Base-by-base conservation (phyloP, 106 monocot species). In the Ottelia alismoides region DNA sequence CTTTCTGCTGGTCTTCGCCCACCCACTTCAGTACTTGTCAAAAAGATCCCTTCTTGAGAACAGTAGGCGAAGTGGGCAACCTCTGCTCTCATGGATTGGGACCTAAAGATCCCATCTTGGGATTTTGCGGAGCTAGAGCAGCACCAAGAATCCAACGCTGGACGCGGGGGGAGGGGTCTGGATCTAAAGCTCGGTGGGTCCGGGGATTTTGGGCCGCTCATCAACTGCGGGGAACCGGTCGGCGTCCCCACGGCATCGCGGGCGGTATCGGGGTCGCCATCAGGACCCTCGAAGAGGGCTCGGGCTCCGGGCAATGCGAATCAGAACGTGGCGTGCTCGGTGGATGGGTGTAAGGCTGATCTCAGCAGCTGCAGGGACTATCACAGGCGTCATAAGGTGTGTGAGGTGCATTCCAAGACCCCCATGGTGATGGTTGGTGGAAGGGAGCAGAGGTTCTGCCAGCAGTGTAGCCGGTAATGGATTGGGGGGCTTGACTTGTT, bases 21-120 rank as follows among this genome's bases (percentile, higher is more conserved):
- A n/a, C n/a, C n/a, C n/a, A n/a, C n/a, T n/a, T n/a, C n/a, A n/a
- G n/a, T n/a, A n/a, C n/a, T n/a, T n/a, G n/a, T n/a, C n/a, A n/a
- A n/a, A n/a, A n/a, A n/a, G n/a, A n/a, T n/a, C n/a, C n/a, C n/a
- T n/a, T n/a, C n/a, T n/a, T n/a, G n/a, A n/a, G n/a, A n/a, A n/a
- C n/a, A n/a, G n/a, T n/a, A n/a, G n/a, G n/a, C n/a, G n/a, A n/a
- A n/a, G n/a, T n/a, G n/a, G n/a, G n/a, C n/a, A n/a, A n/a, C n/a
- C n/a, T n/a, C n/a, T n/a, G n/a, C n/a, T n/a, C n/a, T n/a, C n/a
- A 81, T 87, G 81, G 78, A 87, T 2, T 87, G 87, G 87, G 80
- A 87, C 56, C 57, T 78, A 58, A 87, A 78, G 69, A 55, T 76
- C 27, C 66, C 72, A 22, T 50, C 59, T 51, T 82, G 72, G 78